Evolutionary conservation across 179 eudicot species (phyloP).

Genomic region (Beta lomatogona): DNA sequence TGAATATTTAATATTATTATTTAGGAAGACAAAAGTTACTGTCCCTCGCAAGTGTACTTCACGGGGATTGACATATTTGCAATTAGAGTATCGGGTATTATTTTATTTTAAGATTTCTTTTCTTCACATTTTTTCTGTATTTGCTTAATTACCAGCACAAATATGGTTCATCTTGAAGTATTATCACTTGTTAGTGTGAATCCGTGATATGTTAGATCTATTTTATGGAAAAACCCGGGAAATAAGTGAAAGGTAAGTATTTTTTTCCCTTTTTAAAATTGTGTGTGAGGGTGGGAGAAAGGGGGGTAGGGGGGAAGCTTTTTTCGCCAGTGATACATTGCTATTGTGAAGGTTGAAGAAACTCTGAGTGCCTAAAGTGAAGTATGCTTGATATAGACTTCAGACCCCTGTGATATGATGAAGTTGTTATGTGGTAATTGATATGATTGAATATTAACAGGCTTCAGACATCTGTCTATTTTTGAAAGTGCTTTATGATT

Average conservation of each 20-base stretch:
- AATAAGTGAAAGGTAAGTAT: not conserved
- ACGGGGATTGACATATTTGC: too few species aligned
- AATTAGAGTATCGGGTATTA: too few species aligned
- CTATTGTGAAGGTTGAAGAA: not conserved
- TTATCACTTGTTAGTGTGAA: not conserved
- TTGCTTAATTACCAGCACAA: not conserved
- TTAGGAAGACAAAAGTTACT: too few species aligned
- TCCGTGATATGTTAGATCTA: not conserved
- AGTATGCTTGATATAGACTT: not conserved
- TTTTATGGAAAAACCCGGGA: not conserved
- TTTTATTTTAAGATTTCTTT: too few species aligned
- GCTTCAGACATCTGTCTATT: not conserved
- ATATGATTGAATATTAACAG: not conserved
- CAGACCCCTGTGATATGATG: too few species aligned
- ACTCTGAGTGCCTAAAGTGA: too few species aligned
- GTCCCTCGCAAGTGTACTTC: too few species aligned
- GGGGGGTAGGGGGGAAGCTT: not conserved
- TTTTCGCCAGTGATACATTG: not conserved
- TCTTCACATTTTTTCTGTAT: not conserved
- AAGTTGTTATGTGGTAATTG: not conserved
- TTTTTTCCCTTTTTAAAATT: not conserved
- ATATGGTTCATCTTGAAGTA: not conserved
- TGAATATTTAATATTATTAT: too few species aligned
- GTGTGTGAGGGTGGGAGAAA: too few species aligned
- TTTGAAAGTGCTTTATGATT: not conserved